A percentile compares a stretch with the other conserved stretches of the same genome.
Conservation (phyloP, 192 early-diverging fungal genomes). For the Radiomyces spectabilis region DNA sequence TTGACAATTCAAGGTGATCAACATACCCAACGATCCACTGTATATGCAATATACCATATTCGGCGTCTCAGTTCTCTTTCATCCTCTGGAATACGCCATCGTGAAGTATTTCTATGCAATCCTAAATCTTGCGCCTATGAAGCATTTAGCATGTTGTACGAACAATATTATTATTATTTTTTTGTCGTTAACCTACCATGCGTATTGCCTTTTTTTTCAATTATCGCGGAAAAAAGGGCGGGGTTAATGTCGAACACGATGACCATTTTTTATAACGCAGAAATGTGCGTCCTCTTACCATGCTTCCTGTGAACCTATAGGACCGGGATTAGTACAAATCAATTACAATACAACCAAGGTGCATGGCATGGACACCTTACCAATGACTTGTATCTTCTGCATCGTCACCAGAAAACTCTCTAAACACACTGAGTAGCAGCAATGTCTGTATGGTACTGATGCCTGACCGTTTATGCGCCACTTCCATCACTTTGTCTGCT, state of each 20-base stretch:
- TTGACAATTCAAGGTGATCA: too few species aligned
- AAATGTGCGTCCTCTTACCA: too few species aligned
- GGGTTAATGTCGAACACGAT: too few species aligned
- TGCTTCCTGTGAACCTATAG: too few species aligned
- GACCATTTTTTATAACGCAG: conserved; percentile 6
- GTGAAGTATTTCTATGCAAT: conserved; percentile 54
- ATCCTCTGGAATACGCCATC: conserved; percentile 38
- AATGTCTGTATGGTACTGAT: conserved; percentile 58
- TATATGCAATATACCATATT: conserved; percentile 68
- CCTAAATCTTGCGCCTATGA: conserved; percentile 65
- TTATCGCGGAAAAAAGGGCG: too few species aligned
- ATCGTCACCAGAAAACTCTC: neutral
- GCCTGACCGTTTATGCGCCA: conserved; percentile 46
- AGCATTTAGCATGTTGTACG: conserved; percentile 10
- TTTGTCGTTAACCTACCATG: conserved; percentile 30
- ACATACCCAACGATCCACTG: conserved; percentile 57
- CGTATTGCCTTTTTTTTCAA: conserved; percentile 56
- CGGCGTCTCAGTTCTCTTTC: conserved; percentile 61
- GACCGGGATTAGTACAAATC: too few species aligned
- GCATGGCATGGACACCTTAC: too few species aligned
- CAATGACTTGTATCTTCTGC: conserved; percentile 17
- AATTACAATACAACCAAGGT: too few species aligned
- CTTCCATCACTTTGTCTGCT: conserved; percentile 50
- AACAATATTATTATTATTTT: neutral
- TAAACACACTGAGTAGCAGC: conserved; percentile 53